A percentile compares a stretch with the other conserved stretches of the same genome.
These are phyloP conservation scores for Candida tropicalis DNA, from an alignment of 1,139 yeast genomes.

Conservation along the genomic window DNA sequence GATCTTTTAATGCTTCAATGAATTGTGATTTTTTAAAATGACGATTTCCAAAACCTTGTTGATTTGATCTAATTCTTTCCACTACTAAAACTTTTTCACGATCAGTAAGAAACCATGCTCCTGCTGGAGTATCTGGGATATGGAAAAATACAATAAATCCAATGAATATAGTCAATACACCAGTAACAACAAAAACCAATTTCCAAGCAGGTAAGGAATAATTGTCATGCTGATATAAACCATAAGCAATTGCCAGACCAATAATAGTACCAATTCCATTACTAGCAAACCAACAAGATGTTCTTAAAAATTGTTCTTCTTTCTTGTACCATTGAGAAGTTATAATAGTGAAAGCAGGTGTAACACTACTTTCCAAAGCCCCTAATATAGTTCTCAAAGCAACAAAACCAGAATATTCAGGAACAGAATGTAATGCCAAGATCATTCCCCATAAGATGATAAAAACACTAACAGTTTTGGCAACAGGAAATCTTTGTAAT, in stretches of 20 bases:
- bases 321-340: conserved; percentile 32
- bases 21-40: conserved; percentile 57
- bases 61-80: conserved; percentile 38
- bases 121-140: conserved; percentile 33
- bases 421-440: conserved; percentile 30
- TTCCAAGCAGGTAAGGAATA: conserved; percentile 33
- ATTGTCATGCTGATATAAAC: conserved; percentile 20
- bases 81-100: conserved; percentile 47
- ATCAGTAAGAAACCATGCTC: conserved; percentile 42
- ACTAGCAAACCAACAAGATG: conserved; percentile 32
- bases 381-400: conserved; percentile 47
- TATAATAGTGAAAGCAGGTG: conserved; percentile 62
- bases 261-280: conserved; percentile 35
- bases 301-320: conserved; percentile 27
- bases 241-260: conserved; percentile 29
- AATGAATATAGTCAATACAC: conserved; percentile 29
- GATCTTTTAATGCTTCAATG: conserved; percentile 52
- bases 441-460: conserved; percentile 35
- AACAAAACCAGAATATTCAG: conserved; percentile 33
- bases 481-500: conserved; percentile 40
- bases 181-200: conserved; percentile 34
- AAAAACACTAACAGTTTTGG: conserved; percentile 26
- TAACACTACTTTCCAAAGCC: conserved; percentile 51
- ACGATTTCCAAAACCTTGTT: conserved; percentile 60
- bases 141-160: conserved; percentile 27